A percentile compares a stretch with the other conserved stretches of the same genome.
Conservation (phyloP, 345 rosid genomes). For the Nephelium lappaceum region DNA sequence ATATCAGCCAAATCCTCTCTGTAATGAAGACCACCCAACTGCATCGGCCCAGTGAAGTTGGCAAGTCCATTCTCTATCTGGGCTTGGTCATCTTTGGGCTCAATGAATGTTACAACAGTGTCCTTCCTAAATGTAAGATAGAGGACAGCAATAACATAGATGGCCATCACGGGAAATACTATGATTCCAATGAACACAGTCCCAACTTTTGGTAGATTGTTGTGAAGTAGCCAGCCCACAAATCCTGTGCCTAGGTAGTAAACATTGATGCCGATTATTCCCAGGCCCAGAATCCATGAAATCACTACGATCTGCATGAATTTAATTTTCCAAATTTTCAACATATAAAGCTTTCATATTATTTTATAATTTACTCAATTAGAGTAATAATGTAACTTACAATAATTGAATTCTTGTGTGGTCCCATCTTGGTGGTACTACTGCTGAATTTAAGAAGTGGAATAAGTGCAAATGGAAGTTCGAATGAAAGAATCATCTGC, state of each 20-base stretch:
- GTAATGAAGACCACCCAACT: conserved; percentile 29
- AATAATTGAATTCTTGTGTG: too few species aligned
- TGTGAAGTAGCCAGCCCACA: conserved; percentile 52
- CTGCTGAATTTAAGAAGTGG: too few species aligned
- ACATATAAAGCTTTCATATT: too few species aligned
- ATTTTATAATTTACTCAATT: too few species aligned
- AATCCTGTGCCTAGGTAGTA: conserved; percentile 61
- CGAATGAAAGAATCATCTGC: too few species aligned
- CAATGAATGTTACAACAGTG: conserved; percentile 35
- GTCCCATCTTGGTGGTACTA: too few species aligned
- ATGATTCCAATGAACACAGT: conserved; percentile 50
- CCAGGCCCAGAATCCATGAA: conserved; percentile 61
- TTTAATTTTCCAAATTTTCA: too few species aligned
- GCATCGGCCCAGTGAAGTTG: conserved; percentile 33
- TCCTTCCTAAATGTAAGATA: conserved; percentile 57
- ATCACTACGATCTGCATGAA: conserved; percentile 45
- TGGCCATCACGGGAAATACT: conserved; percentile 58
- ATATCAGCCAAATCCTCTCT: conserved; percentile 58
- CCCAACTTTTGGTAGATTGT: conserved; percentile 37
- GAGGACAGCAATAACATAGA: conserved; percentile 46
- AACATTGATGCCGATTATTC: conserved; percentile 59
- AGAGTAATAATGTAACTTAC: too few species aligned
- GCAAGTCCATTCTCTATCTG: conserved; percentile 35
- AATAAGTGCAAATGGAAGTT: too few species aligned
- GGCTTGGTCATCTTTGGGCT: conserved; percentile 37